Base-by-base conservation (phyloP, 2,329 filamentous ascomycete genomes). In the Calycina marina region DNA sequence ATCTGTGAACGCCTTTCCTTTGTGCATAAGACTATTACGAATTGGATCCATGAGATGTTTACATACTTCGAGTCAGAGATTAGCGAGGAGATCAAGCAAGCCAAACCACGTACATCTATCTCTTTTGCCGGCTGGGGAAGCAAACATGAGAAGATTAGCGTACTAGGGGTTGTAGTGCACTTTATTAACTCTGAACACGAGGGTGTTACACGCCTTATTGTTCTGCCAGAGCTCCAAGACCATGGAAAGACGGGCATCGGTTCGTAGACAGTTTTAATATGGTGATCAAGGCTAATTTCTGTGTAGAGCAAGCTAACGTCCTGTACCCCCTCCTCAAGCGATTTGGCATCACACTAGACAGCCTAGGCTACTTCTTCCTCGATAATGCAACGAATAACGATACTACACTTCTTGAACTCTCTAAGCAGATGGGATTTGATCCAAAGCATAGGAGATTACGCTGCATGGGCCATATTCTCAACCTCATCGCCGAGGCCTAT, bases 131-230 rank as follows among this genome's bases (percentile, higher is more conserved):
- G 17, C 16, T 31, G 12, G 17, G 17, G 29, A n/a, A 18, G n/a
- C 16, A 31, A 31, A 18, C n/a, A 18, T 11, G 29, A 31, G 17
- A 31, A 31, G 18, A 20, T 31, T 14, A 31, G 29, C 18, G 13
- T 31, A 18, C 12, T 31, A 13, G 15, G 29, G 16, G 18, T 31
- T 5, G 12, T 31, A 20, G 12, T 31, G 14, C 13, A 31, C 18
- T 31, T 31, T 22, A 31, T 31, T 31, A 31, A 31, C 18, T 22
- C 18, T 6, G n/a, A 22, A n/a, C n/a, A 22, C n/a, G 18, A 14
- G 10, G 13, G 12, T 18, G 16, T 20, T n/a, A 31, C 17, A 12
- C 29, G 29, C 17, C 15, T 31, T 11, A 31, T 31, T 13, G 13
- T 15, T 13, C 18, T 31, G 12, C 29, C 13, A 31, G 9, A 4